Conservation (phyloP, 176 grass and related monocot species). For the Raddia guianensis region DNA sequence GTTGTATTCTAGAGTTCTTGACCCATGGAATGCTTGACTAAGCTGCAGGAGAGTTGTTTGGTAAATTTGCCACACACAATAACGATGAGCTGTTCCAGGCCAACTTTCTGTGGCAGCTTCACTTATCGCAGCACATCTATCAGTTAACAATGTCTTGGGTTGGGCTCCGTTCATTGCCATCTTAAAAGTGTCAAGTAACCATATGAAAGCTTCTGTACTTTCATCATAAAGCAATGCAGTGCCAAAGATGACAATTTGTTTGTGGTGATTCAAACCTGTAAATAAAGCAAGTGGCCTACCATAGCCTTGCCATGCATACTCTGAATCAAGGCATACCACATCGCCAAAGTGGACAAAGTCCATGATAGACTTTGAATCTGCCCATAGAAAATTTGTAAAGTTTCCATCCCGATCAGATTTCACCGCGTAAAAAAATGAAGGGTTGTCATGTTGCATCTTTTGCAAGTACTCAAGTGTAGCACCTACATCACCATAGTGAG, state of each 20-base stretch:
- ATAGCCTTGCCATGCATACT: slow-evolving; percentile 64
- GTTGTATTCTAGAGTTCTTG: slow-evolving; percentile 71
- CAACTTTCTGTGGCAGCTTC: slow-evolving; percentile 62
- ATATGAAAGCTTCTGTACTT: slow-evolving; percentile 68
- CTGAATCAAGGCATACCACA: slow-evolving; percentile 85
- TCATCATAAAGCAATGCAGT: slow-evolving; percentile 82
- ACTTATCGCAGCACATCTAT: slow-evolving; percentile 53
- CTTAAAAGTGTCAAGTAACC: slow-evolving; percentile 91
- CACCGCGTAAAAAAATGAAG: slow-evolving; percentile 80
- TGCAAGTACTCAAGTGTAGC: slow-evolving; percentile 79
- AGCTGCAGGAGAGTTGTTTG: slow-evolving; percentile 76
- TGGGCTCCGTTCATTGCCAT: slow-evolving; percentile 74
- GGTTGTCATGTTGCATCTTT: slow-evolving; percentile 80
- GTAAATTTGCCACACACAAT: slow-evolving; percentile 95
- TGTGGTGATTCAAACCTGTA: slow-evolving; percentile 90
- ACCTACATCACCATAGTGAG: slow-evolving; percentile 63
- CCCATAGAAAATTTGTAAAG: slow-evolving; percentile 77
- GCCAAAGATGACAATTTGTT: slow-evolving; percentile 89
- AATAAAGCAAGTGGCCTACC: slow-evolving; percentile 81
- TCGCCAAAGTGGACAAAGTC: slow-evolving; percentile 90
- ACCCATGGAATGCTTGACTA: slow-evolving; percentile 89
- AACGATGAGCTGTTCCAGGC: slow-evolving; percentile 62
- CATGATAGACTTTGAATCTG: slow-evolving; percentile 75
- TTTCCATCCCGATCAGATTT: slow-evolving; percentile 75
- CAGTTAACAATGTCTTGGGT: slow-evolving; percentile 82